Percentiles rank a stretch among this genome's conserved stretches.
Evolutionary conservation across 805 yeast genomes (phyloP).

Genomic region (Teunomyces cretensis): DNA sequence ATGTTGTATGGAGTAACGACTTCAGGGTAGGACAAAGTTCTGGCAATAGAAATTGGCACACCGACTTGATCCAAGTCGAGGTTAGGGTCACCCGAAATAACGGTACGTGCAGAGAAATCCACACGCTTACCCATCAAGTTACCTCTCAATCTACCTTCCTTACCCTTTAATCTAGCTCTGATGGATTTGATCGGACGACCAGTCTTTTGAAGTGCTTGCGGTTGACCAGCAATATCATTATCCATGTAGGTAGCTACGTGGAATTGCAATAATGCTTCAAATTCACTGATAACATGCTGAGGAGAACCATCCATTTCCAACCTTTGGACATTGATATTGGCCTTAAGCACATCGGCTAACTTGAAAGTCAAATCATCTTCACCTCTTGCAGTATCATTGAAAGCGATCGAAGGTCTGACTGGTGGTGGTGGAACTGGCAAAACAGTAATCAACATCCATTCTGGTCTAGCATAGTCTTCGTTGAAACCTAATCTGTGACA

Average conservation of each 20-base stretch:
- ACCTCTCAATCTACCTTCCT: constrained; percentile 98
- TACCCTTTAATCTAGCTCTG: constrained; percentile 99
- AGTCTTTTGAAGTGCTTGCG: constrained; percentile 96
- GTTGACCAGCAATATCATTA: constrained; percentile 99
- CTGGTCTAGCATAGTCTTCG: constrained; percentile 97
- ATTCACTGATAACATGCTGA: constrained; percentile 95
- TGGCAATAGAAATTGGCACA: constrained; percentile 95
- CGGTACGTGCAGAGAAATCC: constrained; percentile 98
- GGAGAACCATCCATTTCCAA: constrained; percentile 99
- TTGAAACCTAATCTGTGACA: constrained; percentile 81
- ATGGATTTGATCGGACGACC: constrained; percentile 98
- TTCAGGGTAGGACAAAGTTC: constrained; percentile 94
- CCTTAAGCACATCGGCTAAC: constrained; percentile 93
- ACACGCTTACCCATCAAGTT: constrained; percentile 99
- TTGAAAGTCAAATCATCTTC: constrained; percentile 99
- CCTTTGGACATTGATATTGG: constrained; percentile 95
- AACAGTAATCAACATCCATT: constrained; percentile 97
- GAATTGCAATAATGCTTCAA: constrained; percentile 91
- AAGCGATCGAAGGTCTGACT: constrained; percentile 97
- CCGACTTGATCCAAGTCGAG: constrained; percentile 98
- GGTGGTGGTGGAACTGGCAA: constrained; percentile 99
- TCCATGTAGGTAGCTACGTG: constrained; percentile 99
- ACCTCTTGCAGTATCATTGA: constrained; percentile 96
- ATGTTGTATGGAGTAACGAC: constrained; percentile 97
- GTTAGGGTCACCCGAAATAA: constrained; percentile 98